Conservation (phyloP, 257 asterid genomes). For the Verbena officinalis region DNA sequence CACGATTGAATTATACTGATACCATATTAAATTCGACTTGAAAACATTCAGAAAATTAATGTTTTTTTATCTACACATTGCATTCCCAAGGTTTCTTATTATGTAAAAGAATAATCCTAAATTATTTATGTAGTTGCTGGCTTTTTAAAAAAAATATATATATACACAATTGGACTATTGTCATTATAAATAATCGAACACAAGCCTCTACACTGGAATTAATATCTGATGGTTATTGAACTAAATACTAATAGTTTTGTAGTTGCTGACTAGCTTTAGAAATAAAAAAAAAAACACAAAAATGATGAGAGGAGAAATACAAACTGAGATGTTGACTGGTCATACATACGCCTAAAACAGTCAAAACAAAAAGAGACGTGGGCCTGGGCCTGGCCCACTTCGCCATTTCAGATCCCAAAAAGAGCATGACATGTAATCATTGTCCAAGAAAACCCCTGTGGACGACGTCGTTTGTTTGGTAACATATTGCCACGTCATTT, state of each 20-base stretch:
- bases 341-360: constrained; percentile 19
- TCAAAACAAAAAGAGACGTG: constrained; percentile 29
- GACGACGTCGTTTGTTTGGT: constrained; percentile 9
- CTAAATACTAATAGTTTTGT: too few relatives aligned
- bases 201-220: too few relatives aligned
- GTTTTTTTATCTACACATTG: constrained; percentile 16
- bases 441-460: not conserved
- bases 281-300: not conserved
- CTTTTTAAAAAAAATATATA: too few relatives aligned
- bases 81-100: constrained; percentile 33
- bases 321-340: constrained; percentile 32
- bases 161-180: too few relatives aligned
- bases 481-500: not conserved
- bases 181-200: too few relatives aligned
- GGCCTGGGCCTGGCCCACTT: constrained; percentile 31
- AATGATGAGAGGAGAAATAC: not conserved
- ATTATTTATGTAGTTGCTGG: not conserved
- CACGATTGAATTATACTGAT: not conserved
- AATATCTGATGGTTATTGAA: too few relatives aligned
- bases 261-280: too few relatives aligned
- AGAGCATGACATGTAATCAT: constrained; percentile 33
- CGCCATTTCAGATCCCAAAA: constrained; percentile 33
- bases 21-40: constrained; percentile 11
- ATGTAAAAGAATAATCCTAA: not conserved
- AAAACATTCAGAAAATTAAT: not conserved